Evolutionary conservation across 2,329 filamentous ascomycete species (phyloP).

Genomic region (Fusarium haematococcum): DNA sequence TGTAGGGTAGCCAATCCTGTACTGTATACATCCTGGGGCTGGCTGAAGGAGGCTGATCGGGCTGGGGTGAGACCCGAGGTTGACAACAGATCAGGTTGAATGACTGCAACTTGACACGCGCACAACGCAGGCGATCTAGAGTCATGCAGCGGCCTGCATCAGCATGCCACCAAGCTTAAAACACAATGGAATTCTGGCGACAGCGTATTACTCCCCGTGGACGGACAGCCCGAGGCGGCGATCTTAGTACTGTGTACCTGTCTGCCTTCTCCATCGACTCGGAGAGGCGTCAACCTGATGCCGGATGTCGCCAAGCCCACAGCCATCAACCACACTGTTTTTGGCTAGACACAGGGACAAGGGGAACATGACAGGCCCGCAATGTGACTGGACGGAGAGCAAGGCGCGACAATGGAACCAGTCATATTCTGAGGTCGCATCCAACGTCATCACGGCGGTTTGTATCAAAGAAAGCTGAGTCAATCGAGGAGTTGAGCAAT

Average conservation of each 20-base stretch:
- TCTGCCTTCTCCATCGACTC: neutral
- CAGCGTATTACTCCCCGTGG: neutral
- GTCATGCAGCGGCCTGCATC: neutral
- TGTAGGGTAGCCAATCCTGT: slow-evolving; percentile 4
- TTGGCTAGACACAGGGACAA: slow-evolving; percentile 17
- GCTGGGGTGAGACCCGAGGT: neutral
- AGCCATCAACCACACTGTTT: slow-evolving; percentile 14
- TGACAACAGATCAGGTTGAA: neutral
- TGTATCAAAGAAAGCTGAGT: neutral
- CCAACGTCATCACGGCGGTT: slow-evolving; percentile 22
- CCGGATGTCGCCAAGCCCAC: slow-evolving; percentile 4
- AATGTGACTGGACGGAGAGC: slow-evolving; percentile 8
- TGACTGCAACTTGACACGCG: neutral
- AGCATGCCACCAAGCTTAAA: neutral
- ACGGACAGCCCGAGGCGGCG: neutral
- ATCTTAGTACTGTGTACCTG: neutral
- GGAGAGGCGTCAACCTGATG: neutral
- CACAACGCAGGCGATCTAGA: neutral
- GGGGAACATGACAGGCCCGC: neutral
- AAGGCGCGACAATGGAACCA: slow-evolving; percentile 25
- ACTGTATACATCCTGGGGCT: neutral
- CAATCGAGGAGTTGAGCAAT: slow-evolving; percentile 3
- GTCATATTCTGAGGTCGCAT: slow-evolving; percentile 11
- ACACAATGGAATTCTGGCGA: neutral
- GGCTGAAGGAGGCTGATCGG: neutral